Conservation (phyloP, 2,329 filamentous ascomycete genomes). For the Ustulina deusta region DNA sequence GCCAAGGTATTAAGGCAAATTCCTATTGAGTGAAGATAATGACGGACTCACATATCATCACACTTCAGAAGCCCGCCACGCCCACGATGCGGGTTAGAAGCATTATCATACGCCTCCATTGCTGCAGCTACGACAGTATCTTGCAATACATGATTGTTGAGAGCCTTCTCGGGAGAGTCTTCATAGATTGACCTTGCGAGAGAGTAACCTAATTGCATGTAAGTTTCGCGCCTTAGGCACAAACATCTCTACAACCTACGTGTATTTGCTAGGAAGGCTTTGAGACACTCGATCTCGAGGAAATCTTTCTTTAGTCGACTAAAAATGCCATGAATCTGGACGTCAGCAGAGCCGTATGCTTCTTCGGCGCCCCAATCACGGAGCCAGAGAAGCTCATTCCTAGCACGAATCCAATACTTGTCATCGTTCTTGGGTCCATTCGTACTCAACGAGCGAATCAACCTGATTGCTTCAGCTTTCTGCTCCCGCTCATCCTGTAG, state of each 20-base stretch:
- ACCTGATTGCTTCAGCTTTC: constrained; percentile 66
- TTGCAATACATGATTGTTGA: constrained; percentile 65
- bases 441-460: constrained; percentile 66
- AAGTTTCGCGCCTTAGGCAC: constrained; percentile 33
- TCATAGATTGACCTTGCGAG: constrained; percentile 74
- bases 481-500: constrained; percentile 74
- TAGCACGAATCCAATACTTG: constrained; percentile 70
- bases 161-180: constrained; percentile 60
- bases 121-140: constrained; percentile 72
- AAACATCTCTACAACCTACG: constrained; percentile 59
- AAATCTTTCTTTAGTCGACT: constrained; percentile 70
- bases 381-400: constrained; percentile 78
- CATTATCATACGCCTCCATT: constrained; percentile 81
- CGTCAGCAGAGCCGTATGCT: constrained; percentile 45
- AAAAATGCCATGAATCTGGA: constrained; percentile 63
- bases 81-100: constrained; percentile 82
- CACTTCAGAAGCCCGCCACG: constrained; percentile 83
- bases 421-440: constrained; percentile 70
- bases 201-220: constrained; percentile 63
- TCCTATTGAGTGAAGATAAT: not conserved
- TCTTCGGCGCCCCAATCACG: constrained; percentile 75
- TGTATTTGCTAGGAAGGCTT: constrained; percentile 70
- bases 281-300: constrained; percentile 78
- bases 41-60: constrained; percentile 72
- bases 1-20: constrained; percentile 12